Conservation (phyloP, 345 rosid species). For the Theobroma cacao region DNA sequence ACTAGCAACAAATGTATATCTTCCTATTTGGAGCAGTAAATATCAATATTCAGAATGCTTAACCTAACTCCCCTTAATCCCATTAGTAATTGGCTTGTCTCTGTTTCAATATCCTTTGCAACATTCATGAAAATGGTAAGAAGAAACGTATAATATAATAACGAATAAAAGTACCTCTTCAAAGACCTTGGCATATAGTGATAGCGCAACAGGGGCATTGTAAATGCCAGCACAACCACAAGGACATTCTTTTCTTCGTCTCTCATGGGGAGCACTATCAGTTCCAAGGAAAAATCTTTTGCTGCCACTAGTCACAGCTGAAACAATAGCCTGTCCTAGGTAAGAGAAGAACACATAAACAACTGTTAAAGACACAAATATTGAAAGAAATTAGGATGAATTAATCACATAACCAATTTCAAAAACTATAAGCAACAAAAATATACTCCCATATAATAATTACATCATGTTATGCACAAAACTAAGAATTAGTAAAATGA, state of each 20-base stretch:
- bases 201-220: constrained; percentile 69
- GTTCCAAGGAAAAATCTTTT: constrained; percentile 90
- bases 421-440: not conserved
- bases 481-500: not conserved
- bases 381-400: not conserved
- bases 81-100: not conserved
- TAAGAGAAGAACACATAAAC: constrained; percentile 7
- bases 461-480: not conserved
- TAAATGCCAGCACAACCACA: constrained; percentile 95
- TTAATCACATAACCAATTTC: not conserved
- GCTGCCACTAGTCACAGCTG: constrained; percentile 92
- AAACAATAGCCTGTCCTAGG: constrained; percentile 80
- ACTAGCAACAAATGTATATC: not conserved
- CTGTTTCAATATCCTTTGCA: not conserved
- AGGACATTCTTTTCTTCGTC: constrained; percentile 66
- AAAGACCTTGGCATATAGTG: constrained; percentile 72
- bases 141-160: not conserved
- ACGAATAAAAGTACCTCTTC: constrained; percentile 55
- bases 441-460: not conserved
- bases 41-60: not conserved
- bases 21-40: not conserved
- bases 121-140: not conserved
- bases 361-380: not conserved
- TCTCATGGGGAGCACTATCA: constrained; percentile 98
- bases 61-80: not conserved